Base-by-base conservation (phyloP, 805 yeast species). In the Barnettozyma populi region DNA sequence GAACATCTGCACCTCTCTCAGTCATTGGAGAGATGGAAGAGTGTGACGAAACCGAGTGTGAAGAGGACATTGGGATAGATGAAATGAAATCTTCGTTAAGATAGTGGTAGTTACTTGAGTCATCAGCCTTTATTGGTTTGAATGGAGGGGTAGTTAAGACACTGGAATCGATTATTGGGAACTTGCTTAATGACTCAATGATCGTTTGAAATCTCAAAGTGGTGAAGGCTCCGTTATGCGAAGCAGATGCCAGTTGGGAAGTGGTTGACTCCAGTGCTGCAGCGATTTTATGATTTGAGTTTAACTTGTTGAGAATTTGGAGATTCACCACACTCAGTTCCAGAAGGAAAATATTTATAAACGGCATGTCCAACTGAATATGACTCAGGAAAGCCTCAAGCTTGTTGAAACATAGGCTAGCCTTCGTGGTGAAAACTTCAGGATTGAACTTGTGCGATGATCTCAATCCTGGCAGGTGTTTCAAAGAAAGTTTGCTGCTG, bases 61-160 rank as follows among this genome's bases (percentile, higher is more conserved):
- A 46, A n/a, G 37, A 21, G 11, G 41, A 31, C 48, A 45, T 45
- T 29, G 40, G 37, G n/a, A 44, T 38, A 8, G 47, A 38, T 10
- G 49, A 46, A 14, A 31, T 21, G 4, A 20, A 9, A n/a, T 41
- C 37, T 14, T 41, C 39, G n/a, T 32, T 14, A 9, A 31, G 18
- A 20, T 39, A 27, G 14, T 39, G 21, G 24, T 39, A 19, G 7
- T 29, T 25, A 23, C 20, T 9, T 3, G 18, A 19, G 5, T 41
- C 36, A 6, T 41, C 36, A 23, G 14, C 18, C n/a, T 27, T 41
- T 27, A 41, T 32, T 19, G 37, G 44, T n/a, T 7, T 41, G 27
- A 29, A 41, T 19, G 25, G 36, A 18, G 44, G 44, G 11, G 44
- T 31, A 14, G 11, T 41, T 18, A 32, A 24, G 7, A 27, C 14